Percentiles rank a stretch among this genome's conserved stretches.
Evolutionary conservation across 805 yeast species (phyloP).

Genomic region (Metschnikowia dekortorum): DNA sequence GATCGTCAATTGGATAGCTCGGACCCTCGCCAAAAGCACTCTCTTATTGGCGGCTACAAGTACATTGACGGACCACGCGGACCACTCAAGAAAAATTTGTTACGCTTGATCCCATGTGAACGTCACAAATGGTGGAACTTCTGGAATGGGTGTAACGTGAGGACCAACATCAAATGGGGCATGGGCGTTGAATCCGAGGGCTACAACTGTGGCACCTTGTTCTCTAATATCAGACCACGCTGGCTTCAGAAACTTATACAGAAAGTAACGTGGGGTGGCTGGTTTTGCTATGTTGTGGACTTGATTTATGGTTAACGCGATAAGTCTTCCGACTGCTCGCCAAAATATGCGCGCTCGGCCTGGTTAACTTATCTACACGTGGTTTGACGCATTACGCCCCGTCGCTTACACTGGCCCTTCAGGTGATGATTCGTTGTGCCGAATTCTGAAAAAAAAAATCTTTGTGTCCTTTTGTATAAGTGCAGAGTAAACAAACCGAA

Average conservation of each 20-base stretch:
- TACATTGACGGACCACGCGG: constrained; percentile 94
- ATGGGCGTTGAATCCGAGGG: constrained; percentile 87
- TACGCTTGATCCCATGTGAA: constrained; percentile 72
- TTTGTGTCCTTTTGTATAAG: too few species aligned
- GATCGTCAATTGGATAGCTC: constrained; percentile 59
- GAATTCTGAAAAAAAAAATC: not conserved
- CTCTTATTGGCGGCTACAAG: constrained; percentile 78
- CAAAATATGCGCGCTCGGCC: not conserved
- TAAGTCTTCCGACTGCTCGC: not conserved
- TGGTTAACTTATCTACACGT: not conserved
- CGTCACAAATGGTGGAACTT: constrained; percentile 91
- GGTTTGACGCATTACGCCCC: constrained; percentile 2
- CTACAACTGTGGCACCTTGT: constrained; percentile 69
- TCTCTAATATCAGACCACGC: constrained; percentile 49
- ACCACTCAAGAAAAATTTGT: constrained; percentile 74
- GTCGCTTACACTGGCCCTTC: not conserved
- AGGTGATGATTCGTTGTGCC: not conserved
- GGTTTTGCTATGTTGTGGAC: constrained; percentile 52
- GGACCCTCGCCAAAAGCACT: constrained; percentile 82
- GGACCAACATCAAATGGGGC: constrained; percentile 73
- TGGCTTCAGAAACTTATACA: constrained; percentile 48
- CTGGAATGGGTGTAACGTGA: constrained; percentile 74
- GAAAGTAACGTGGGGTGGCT: constrained; percentile 58
- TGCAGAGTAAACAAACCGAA: not conserved
- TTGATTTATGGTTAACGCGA: constrained; percentile 37